A percentile compares a stretch with the other conserved stretches of the same genome.
Conservation (phyloP, 2,329 filamentous ascomycete genomes). For the Trichothecium roseum region DNA sequence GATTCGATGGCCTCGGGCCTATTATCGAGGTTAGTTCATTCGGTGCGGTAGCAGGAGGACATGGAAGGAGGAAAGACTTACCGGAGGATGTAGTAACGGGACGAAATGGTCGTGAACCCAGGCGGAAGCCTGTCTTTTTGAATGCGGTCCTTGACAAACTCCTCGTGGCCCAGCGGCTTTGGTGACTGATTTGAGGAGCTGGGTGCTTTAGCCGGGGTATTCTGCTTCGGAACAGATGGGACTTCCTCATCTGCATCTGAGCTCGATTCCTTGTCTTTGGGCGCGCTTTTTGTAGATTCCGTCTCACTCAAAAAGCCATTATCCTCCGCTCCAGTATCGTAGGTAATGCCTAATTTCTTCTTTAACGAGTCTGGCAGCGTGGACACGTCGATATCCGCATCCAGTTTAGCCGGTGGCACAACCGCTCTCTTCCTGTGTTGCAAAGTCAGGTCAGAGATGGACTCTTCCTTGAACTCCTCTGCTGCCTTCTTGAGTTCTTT, state of each 20-base stretch:
- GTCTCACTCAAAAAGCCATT: not conserved
- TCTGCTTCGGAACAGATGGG: conserved; percentile 3
- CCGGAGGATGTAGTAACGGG: conserved; percentile 50
- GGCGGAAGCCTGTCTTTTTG: conserved; percentile 32
- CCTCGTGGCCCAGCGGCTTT: conserved; percentile 39
- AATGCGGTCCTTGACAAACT: conserved; percentile 39
- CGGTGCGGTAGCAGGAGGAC: conserved; percentile 7
- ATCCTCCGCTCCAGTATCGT: not conserved
- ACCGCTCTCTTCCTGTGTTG: conserved; percentile 8
- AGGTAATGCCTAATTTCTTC: conserved; percentile 15
- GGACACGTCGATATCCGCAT: conserved; percentile 15
- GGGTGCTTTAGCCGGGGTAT: not conserved
- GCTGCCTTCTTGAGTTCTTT: conserved; percentile 7
- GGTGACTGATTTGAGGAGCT: not conserved
- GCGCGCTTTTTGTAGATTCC: too few species aligned
- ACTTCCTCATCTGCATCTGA: conserved; percentile 2
- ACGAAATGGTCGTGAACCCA: conserved; percentile 37
- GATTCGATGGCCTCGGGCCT: conserved; percentile 82
- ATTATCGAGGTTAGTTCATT: not conserved
- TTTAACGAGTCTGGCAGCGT: conserved; percentile 21
- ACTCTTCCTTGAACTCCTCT: not conserved
- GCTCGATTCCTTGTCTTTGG: not conserved
- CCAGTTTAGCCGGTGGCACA: conserved; percentile 8
- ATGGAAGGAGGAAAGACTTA: conserved; percentile 28
- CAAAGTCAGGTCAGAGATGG: too few species aligned